Conservation (phyloP, 2,329 filamentous ascomycete genomes). For the Botryotinia narcissicola region DNA sequence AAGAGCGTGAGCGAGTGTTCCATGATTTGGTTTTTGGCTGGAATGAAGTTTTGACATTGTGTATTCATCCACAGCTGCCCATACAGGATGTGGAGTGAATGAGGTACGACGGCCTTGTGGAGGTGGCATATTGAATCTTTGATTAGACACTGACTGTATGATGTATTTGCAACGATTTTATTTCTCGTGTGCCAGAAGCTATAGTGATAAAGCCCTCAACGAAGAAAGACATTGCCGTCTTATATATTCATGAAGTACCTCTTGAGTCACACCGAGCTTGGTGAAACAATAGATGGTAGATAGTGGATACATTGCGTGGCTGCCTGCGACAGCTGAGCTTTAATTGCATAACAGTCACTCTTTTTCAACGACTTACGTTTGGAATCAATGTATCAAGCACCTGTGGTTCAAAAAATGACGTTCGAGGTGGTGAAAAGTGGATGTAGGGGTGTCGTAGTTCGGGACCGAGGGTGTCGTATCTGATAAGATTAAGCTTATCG, state of each 20-base stretch:
- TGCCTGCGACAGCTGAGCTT: not conserved
- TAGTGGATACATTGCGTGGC: not conserved
- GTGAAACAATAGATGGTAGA: not conserved
- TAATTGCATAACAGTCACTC: not conserved
- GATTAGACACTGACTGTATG: not conserved
- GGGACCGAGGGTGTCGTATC: not conserved
- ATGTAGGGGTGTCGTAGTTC: not conserved
- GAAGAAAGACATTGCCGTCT: not conserved
- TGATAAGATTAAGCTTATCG: not conserved
- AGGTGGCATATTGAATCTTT: not conserved
- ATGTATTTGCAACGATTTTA: fast-evolving
- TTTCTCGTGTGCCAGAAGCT: not conserved
- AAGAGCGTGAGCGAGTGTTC: slow-evolving; percentile 30
- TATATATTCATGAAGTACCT: not conserved
- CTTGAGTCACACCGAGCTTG: not conserved
- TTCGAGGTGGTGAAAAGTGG: not conserved
- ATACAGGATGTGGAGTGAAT: not conserved
- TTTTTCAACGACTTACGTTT: not conserved
- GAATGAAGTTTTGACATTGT: slow-evolving; percentile 25
- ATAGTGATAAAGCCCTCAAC: not conserved
- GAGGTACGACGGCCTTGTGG: not conserved
- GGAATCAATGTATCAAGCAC: not conserved
- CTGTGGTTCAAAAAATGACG: not conserved
- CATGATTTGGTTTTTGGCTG: slow-evolving; percentile 30
- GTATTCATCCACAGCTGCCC: slow-evolving; percentile 5